Conservation (phyloP, 352 stramenopile genomes). For the Phytophthora colocasiae region DNA sequence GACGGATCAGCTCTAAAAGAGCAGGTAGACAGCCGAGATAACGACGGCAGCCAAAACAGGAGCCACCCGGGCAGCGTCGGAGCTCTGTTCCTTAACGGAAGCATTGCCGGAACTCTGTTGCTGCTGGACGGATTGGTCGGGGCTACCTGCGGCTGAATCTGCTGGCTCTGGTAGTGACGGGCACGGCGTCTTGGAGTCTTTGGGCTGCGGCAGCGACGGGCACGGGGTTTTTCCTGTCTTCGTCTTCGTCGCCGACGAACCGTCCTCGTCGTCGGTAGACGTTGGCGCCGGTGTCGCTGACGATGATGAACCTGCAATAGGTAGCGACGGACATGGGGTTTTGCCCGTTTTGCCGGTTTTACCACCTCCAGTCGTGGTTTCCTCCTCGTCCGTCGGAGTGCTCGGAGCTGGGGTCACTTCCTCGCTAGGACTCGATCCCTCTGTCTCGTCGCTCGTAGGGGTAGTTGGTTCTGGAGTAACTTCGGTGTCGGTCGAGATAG, state of each 20-base stretch:
- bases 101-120: slow-evolving; percentile 33
- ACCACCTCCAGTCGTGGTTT: slow-evolving; percentile 8
- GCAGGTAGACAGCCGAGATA: slow-evolving; percentile 49
- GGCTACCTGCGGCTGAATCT: slow-evolving; percentile 9
- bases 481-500: slow-evolving; percentile 2
- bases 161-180: slow-evolving; percentile 36
- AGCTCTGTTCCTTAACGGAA: slow-evolving; percentile 26
- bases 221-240: slow-evolving; percentile 35
- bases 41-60: slow-evolving; percentile 40
- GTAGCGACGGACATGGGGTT: slow-evolving; percentile 23
- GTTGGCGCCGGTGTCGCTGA: slow-evolving; percentile 39
- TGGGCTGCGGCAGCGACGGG: slow-evolving; percentile 31
- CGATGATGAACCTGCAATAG: slow-evolving; percentile 32
- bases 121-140: slow-evolving; percentile 25
- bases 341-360: slow-evolving; percentile 32
- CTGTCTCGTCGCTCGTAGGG: slow-evolving; percentile 21
- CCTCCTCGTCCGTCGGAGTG: slow-evolving; percentile 18
- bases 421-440: slow-evolving; percentile 14
- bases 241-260: slow-evolving; percentile 19
- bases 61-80: slow-evolving; percentile 35
- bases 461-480: slow-evolving; percentile 23
- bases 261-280: slow-evolving; percentile 29
- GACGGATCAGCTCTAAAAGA: slow-evolving; percentile 44
- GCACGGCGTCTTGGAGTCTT: slow-evolving; percentile 23
- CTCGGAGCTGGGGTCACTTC: slow-evolving; percentile 28